Base-by-base conservation (phyloP, 768 basidiomycete genomes). In the Tephrocybe sp. region DNA sequence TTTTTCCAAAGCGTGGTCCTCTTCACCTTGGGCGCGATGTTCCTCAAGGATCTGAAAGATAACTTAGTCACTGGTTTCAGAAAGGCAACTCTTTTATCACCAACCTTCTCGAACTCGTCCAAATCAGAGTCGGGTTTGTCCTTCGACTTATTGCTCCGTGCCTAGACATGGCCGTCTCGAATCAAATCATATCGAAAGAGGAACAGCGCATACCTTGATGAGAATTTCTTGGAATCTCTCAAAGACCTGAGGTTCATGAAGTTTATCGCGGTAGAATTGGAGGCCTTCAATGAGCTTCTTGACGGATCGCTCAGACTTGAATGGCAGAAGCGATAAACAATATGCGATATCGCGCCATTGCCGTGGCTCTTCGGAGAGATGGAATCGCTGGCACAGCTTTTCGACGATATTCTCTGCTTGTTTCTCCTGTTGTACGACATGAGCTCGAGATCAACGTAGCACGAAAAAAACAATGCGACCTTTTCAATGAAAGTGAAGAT, bases 311-410 rank as follows among this genome's bases (percentile, higher is more conserved):
- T 99, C 97, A 1, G 93, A 95, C 65, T 98, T 98, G 88, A 91
- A 99, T 0, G 94, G 96, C 13, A 98, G 77, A 2, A 98, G 70
- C 0, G 96, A 94, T 2, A 99, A 73, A 65, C 96, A 99, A 70
- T 86, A 98, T 1, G 95, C 92, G 52, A 99, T 93, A 62, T 99
- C 96, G 19, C 93, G 83, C 97, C 97, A 99, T 64, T 98, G 97
- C 5, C 96, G 81, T 13, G 91, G 81, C 26, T 95, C 92, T 36
- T 89, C 87, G 0, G 89, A 84, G 3, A 92, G 74, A 19, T 89
- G 80, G 84, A 98, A 98, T 7, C 96, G 84, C 62, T 97, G 93
- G 62, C 97, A 99, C 2, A 99, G 83, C 65, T 98, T 99, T 62
- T 99, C 96, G 48, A 98, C 91, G 55, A 99, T 92, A 61, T 80